phyloP scores from a whole-genome alignment of 441 rosid species.

The Erodium moschatum region DNA sequence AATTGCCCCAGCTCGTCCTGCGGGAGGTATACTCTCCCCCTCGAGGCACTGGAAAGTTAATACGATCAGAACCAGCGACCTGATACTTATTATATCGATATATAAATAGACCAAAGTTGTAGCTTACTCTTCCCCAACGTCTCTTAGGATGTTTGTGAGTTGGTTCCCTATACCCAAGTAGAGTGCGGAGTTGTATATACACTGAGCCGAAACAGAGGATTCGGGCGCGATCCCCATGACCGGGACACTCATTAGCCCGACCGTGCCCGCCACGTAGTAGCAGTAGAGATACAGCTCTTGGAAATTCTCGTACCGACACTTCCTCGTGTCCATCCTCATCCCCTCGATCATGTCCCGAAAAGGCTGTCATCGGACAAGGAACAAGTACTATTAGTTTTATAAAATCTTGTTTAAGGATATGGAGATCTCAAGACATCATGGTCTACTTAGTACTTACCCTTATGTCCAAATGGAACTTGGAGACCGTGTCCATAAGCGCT shows the following conservation, averaged over 20 bases:
- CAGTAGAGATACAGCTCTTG: slow-evolving; percentile 46
- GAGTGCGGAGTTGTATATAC: slow-evolving; percentile 40
- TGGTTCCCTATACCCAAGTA: slow-evolving; percentile 48
- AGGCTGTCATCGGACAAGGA: slow-evolving; percentile 28
- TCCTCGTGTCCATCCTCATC: slow-evolving; percentile 53
- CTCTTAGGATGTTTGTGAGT: slow-evolving; percentile 49
- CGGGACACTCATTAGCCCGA: slow-evolving; percentile 52
- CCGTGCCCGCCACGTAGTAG: slow-evolving; percentile 51
- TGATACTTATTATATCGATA: too few species aligned
- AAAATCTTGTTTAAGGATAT: neutral
- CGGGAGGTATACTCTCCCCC: slow-evolving; percentile 44
- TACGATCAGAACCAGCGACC: too few species aligned
- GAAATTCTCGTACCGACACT: slow-evolving; percentile 37
- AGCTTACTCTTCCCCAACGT: slow-evolving; percentile 50
- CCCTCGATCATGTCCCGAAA: slow-evolving; percentile 61
- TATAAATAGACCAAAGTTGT: too few species aligned
- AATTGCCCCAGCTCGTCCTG: slow-evolving; percentile 36
- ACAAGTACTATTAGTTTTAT: neutral
- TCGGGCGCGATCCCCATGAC: slow-evolving; percentile 49
- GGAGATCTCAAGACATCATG: neutral
- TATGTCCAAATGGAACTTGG: slow-evolving; percentile 42
- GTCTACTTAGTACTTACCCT: slow-evolving; percentile 26
- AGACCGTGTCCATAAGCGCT: slow-evolving; percentile 46
- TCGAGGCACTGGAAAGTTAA: slow-evolving; percentile 28
- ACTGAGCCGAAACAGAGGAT: slow-evolving; percentile 38